A percentile compares a stretch with the other conserved stretches of the same genome.
These are phyloP conservation scores for Dipteronia sinensis DNA, from an alignment of 345 rosid genomes.

Conservation along the genomic window DNA sequence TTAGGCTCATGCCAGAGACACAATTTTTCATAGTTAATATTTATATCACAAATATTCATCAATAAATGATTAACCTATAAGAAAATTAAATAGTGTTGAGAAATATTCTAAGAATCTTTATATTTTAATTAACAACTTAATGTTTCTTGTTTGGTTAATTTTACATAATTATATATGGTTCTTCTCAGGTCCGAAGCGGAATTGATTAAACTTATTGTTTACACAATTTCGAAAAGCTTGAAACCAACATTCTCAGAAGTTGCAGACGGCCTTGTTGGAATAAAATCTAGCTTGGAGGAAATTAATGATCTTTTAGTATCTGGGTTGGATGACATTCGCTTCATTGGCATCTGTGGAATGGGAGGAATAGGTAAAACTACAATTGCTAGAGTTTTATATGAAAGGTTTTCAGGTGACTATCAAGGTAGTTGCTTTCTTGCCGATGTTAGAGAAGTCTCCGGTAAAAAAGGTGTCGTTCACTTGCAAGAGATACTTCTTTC, in stretches of 20 bases:
- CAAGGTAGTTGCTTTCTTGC: conserved; percentile 30
- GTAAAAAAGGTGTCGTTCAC: fast-evolving
- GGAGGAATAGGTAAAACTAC: conserved; percentile 49
- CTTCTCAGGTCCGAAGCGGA: not conserved
- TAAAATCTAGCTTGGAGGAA: conserved; percentile 8
- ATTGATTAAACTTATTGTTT: not conserved
- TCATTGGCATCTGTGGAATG: conserved; percentile 40
- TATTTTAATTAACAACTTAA: too few relatives aligned
- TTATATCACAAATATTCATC: too few relatives aligned
- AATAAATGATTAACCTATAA: too few relatives aligned
- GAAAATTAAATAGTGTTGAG: too few relatives aligned
- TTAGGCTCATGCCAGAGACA: too few relatives aligned
- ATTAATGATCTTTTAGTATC: conserved; percentile 1
- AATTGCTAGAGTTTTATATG: conserved; percentile 26
- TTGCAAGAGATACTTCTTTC: conserved; percentile 15
- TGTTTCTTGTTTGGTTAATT: not conserved
- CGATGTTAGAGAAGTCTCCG: conserved; percentile 16
- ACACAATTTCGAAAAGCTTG: not conserved
- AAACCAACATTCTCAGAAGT: not conserved
- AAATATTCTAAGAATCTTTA: not conserved
- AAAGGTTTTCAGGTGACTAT: conserved; percentile 19
- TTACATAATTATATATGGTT: not conserved
- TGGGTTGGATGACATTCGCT: not conserved
- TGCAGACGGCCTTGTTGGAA: conserved; percentile 15
- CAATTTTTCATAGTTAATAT: too few relatives aligned